A percentile compares a stretch with the other conserved stretches of the same genome.
phyloP scores from a whole-genome alignment of 1,284 basidiomycete genomes.

The Marasmius oreades region DNA sequence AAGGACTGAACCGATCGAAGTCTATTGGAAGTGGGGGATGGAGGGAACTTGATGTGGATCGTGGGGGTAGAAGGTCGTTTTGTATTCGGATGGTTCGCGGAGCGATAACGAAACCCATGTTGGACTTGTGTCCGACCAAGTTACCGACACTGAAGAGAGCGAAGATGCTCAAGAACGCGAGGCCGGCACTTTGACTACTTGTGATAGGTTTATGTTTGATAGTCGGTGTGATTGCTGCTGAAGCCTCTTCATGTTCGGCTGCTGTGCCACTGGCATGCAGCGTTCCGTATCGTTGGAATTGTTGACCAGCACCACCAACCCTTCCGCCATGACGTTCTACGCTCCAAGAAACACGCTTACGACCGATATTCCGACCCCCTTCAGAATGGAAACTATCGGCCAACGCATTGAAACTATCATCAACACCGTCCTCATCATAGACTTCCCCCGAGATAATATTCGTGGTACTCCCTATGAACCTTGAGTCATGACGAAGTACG shows the following conservation, averaged over 20 bases:
- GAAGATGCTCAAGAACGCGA: conserved; percentile 73
- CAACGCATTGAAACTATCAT: conserved; percentile 51
- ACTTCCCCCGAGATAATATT: conserved; percentile 26
- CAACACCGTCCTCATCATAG: conserved; percentile 43
- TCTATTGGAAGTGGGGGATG: not conserved
- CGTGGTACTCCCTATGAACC: conserved; percentile 22
- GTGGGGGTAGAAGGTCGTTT: not conserved
- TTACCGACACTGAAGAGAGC: conserved; percentile 65
- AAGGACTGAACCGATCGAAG: not conserved
- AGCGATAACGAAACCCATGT: not conserved
- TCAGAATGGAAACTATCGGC: conserved; percentile 75
- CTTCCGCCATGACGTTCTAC: conserved; percentile 48
- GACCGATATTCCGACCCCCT: conserved; percentile 37
- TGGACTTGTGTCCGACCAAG: conserved; percentile 25
- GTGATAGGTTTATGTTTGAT: conserved; percentile 50
- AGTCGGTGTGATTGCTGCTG: conserved; percentile 18
- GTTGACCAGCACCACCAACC: conserved; percentile 39
- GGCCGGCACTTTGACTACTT: conserved; percentile 58
- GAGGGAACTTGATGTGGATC: conserved; percentile 17
- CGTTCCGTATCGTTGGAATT: conserved; percentile 16
- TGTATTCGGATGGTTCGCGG: not conserved
- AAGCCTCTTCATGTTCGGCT: conserved; percentile 24
- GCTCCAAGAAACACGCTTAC: conserved; percentile 66
- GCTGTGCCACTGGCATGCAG: not conserved
- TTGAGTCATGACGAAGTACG: conserved; percentile 15